Conservation (phyloP, 768 basidiomycete species). For the Chiua virens region DNA sequence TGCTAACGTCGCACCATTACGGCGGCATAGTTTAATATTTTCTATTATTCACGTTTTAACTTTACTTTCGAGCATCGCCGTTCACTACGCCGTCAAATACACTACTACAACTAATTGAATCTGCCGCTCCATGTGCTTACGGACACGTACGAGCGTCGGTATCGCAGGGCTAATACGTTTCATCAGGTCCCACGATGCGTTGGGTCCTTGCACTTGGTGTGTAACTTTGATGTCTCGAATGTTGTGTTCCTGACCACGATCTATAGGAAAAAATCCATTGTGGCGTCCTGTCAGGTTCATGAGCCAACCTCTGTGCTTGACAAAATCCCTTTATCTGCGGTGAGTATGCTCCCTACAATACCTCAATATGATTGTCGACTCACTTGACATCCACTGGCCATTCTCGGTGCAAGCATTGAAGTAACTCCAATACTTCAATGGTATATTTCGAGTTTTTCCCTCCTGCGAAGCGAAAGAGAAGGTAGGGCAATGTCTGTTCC, state of each 20-base stretch:
- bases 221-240: constrained; percentile 38
- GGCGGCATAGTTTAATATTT: too few relatives aligned
- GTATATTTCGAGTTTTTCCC: background rate
- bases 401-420: background rate
- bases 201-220: constrained; percentile 34
- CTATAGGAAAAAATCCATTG: constrained; percentile 27
- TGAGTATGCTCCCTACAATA: too few relatives aligned
- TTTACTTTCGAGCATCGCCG: background rate
- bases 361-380: too few relatives aligned
- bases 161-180: constrained; percentile 36
- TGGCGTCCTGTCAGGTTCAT: constrained; percentile 29
- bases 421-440: background rate
- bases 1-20: too few relatives aligned
- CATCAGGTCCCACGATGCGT: constrained; percentile 32
- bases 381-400: background rate
- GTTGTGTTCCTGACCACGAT: constrained; percentile 37
- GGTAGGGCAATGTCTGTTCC: constrained; percentile 17
- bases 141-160: constrained; percentile 22
- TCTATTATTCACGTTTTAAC: too few relatives aligned
- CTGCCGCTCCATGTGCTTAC: constrained; percentile 28
- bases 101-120: too few relatives aligned
- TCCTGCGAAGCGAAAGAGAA: background rate
- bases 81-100: constrained; percentile 11
- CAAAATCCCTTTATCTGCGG: too few relatives aligned
- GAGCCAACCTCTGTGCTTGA: constrained; percentile 23